These are phyloP conservation scores for Leccinum pellstonianum DNA, from an alignment of 768 basidiomycete species.

Conservation along the genomic window DNA sequence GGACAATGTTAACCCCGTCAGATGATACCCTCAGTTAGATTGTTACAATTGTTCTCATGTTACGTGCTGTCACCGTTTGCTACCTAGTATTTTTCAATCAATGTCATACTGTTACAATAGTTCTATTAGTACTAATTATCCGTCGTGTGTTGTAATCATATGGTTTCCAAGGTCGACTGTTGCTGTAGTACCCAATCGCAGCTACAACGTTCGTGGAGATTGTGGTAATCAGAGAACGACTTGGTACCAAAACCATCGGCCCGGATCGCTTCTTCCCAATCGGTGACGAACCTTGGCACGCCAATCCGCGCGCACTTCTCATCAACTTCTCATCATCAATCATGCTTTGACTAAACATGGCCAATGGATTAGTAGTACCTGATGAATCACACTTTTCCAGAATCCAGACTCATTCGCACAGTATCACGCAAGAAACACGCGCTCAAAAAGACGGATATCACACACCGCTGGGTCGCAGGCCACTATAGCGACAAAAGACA, in stretches of 20 bases:
- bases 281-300: constrained; percentile 7
- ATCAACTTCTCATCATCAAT: neutral
- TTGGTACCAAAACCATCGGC: constrained; percentile 8
- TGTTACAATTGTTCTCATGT: constrained; percentile 1
- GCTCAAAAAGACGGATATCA: no score
- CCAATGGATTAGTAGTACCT: no score
- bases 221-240: neutral
- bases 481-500: no score
- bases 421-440: no score
- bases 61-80: neutral
- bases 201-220: no score
- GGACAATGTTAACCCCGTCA: constrained; percentile 13
- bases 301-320: neutral
- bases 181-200: neutral
- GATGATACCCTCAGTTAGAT: constrained; percentile 4
- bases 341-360: neutral
- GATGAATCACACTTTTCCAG: no score
- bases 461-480: no score
- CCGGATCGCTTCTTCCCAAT: constrained; percentile 6
- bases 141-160: constrained; percentile 9
- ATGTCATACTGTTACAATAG: constrained; percentile 8
- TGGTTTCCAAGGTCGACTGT: neutral
- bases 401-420: no score
- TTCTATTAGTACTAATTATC: constrained; percentile 7
- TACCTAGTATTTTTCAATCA: neutral